phyloP scores from a whole-genome alignment of 139 green algal genomes.

The Picochlorum sp. region DNA sequence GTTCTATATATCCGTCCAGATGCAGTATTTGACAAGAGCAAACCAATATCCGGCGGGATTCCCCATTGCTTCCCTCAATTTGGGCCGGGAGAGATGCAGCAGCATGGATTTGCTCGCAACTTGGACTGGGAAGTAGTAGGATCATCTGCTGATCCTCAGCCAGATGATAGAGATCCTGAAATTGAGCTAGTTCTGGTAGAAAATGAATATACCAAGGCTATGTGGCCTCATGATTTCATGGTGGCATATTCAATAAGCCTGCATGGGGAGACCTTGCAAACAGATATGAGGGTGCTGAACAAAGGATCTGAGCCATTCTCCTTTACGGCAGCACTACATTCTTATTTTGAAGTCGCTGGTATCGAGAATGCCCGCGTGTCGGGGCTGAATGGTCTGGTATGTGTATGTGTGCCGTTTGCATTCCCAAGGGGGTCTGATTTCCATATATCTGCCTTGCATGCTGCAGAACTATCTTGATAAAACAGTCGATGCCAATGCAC shows the following conservation, averaged over 20 bases:
- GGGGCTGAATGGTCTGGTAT: constrained; percentile 57
- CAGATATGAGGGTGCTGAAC: constrained; percentile 78
- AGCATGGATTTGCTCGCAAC: constrained; percentile 97
- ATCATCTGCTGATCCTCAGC: constrained; percentile 78
- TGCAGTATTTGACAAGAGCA: constrained; percentile 86
- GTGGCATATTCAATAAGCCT: constrained; percentile 66
- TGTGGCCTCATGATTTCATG: constrained; percentile 83
- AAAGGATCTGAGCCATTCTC: constrained; percentile 63
- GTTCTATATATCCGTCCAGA: constrained; percentile 92
- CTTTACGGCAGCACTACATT: constrained; percentile 94
- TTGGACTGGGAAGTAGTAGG: constrained; percentile 71
- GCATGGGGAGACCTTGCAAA: constrained; percentile 70
- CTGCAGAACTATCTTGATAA: constrained; percentile 71
- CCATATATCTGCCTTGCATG: neutral
- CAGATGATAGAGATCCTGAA: constrained; percentile 74
- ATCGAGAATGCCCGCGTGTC: constrained; percentile 45
- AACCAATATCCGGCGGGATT: constrained; percentile 85
- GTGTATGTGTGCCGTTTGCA: neutral
- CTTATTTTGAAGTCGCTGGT: constrained; percentile 84
- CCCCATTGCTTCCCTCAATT: constrained; percentile 98
- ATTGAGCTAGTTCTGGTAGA: constrained; percentile 77
- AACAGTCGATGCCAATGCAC: constrained; percentile 63
- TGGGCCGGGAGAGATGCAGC: constrained; percentile 80
- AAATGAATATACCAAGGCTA: constrained; percentile 81
- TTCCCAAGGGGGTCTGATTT: too few species aligned